A percentile compares a stretch with the other conserved stretches of the same genome.
Evolutionary conservation across 371 early-diverging fungal genomes (phyloP).

Genomic region (Mucor piriformis): DNA sequence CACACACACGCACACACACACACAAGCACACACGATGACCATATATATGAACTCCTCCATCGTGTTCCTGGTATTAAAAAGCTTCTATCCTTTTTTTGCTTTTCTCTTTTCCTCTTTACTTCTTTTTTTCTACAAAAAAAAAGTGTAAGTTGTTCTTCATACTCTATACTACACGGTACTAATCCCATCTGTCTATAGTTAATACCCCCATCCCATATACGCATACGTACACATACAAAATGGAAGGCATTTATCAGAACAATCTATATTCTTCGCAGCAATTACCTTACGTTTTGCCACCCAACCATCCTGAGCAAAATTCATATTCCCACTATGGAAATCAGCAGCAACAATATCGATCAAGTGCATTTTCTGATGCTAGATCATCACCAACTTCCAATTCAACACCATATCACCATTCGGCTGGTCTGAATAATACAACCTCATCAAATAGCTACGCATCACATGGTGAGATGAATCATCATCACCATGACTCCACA

Average conservation of each 20-base stretch:
- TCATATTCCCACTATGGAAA: conserved; percentile 23
- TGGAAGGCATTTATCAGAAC: conserved; percentile 48
- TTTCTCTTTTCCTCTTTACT: conserved; percentile 9
- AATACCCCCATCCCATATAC: too few species aligned
- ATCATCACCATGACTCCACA: conserved; percentile 5
- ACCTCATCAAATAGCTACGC: conserved; percentile 1
- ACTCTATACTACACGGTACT: too few species aligned
- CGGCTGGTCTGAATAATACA: conserved; percentile 20
- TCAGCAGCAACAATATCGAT: conserved; percentile 23
- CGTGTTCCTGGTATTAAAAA: conserved; percentile 7
- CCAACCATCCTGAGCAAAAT: conserved; percentile 20
- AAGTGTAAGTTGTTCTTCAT: background rate
- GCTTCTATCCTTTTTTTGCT: background rate
- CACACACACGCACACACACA: background rate
- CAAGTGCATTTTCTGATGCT: conserved; percentile 39
- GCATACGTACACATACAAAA: conserved; percentile 2
- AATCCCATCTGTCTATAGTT: too few species aligned
- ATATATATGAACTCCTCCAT: conserved; percentile 2
- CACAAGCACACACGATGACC: background rate
- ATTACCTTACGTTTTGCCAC: conserved; percentile 33
- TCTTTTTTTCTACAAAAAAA: conserved; percentile 6
- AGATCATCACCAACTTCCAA: conserved; percentile 23
- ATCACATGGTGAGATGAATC: conserved; percentile 5
- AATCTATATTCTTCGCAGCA: conserved; percentile 36
- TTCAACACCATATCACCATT: conserved; percentile 17